These are phyloP conservation scores for Fusarium temperatum DNA, from an alignment of 2,329 filamentous ascomycete species.

Conservation along the genomic window DNA sequence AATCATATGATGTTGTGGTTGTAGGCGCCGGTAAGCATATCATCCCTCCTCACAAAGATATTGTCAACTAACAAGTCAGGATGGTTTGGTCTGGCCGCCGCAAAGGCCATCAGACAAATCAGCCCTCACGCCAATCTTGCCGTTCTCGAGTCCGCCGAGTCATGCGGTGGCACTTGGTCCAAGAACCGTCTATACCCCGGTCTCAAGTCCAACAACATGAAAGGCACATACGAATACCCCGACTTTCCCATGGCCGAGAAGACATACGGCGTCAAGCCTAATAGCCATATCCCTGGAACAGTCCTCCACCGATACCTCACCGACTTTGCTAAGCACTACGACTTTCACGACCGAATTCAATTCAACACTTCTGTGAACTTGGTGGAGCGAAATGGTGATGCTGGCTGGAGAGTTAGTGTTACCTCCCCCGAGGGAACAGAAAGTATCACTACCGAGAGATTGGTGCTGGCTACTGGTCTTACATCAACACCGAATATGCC, in stretches of 20 bases:
- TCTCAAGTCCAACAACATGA: slow-evolving; percentile 70
- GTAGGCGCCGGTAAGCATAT: slow-evolving; percentile 34
- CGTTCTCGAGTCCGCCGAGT: slow-evolving; percentile 60
- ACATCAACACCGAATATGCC: slow-evolving; percentile 57
- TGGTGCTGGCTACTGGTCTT: slow-evolving; percentile 62
- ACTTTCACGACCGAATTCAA: slow-evolving; percentile 57
- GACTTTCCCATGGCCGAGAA: slow-evolving; percentile 68
- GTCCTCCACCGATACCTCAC: slow-evolving; percentile 51
- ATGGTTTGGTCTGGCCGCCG: slow-evolving; percentile 60
- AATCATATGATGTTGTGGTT: slow-evolving; percentile 37
- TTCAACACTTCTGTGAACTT: slow-evolving; percentile 61
- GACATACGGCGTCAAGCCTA: slow-evolving; percentile 51
- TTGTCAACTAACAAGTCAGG: slow-evolving; percentile 41
- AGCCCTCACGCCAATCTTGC: slow-evolving; percentile 57
- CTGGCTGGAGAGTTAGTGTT: slow-evolving; percentile 33
- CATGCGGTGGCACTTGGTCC: slow-evolving; percentile 70
- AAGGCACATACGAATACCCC: slow-evolving; percentile 69
- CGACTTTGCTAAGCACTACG: slow-evolving; percentile 55
- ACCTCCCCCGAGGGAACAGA: neutral
- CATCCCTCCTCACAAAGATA: rapidly evolving
- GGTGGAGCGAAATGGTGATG: slow-evolving; percentile 43
- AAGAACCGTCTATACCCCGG: slow-evolving; percentile 66
- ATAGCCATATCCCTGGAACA: slow-evolving; percentile 49
- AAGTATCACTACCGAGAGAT: slow-evolving; percentile 45
- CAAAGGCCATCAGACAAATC: slow-evolving; percentile 61